Conservation (phyloP, 148 eudicot species). For the Spergularia marina region DNA sequence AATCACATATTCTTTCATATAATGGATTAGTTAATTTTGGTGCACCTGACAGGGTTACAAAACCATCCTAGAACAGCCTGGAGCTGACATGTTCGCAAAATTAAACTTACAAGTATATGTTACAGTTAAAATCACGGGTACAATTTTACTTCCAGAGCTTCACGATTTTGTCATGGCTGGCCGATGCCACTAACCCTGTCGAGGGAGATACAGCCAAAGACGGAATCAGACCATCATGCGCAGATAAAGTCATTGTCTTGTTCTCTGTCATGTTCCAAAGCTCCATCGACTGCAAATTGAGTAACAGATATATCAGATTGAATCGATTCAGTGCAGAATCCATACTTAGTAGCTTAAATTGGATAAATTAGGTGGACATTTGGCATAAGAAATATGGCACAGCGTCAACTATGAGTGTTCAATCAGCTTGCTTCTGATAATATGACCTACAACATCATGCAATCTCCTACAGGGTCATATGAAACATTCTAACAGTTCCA, state of each 20-base stretch:
- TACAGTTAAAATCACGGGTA: neutral
- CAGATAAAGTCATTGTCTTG: slow-evolving; percentile 67
- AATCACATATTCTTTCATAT: too few relatives aligned
- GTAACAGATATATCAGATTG: neutral
- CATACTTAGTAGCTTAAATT: neutral
- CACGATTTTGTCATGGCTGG: slow-evolving; percentile 78
- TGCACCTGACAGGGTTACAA: neutral
- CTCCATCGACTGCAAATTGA: slow-evolving; percentile 62
- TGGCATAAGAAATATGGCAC: neutral
- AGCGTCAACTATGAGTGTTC: neutral
- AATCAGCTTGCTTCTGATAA: too few relatives aligned
- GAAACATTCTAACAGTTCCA: too few relatives aligned
- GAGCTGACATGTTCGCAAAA: neutral
- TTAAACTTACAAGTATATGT: neutral
- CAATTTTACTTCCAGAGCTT: slow-evolving; percentile 68
- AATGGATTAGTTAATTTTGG: too few relatives aligned
- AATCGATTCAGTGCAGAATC: neutral
- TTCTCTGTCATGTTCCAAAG: slow-evolving; percentile 86
- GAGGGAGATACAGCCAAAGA: slow-evolving; percentile 57
- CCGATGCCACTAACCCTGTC: slow-evolving; percentile 79
- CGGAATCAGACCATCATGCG: slow-evolving; percentile 72
- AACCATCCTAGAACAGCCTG: slow-evolving; percentile 12
- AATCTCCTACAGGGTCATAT: too few relatives aligned
- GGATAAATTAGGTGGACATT: neutral
- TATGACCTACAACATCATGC: too few relatives aligned